phyloP scores from a whole-genome alignment of 768 basidiomycete genomes.

The Collybiopsis luxurians region DNA sequence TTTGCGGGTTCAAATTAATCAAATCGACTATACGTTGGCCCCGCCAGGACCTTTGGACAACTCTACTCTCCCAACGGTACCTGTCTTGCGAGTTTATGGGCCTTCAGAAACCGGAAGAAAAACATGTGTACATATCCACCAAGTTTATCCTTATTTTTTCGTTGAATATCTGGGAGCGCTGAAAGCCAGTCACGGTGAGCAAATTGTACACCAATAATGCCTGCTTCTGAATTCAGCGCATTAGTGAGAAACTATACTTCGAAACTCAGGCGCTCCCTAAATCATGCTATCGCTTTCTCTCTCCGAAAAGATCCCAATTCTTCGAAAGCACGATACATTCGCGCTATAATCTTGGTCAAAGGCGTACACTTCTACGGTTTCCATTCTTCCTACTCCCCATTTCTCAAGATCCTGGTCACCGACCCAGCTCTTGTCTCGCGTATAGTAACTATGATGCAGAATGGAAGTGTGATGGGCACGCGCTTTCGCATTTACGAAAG shows the following conservation, averaged over 20 bases:
- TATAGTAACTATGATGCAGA: conserved; percentile 71
- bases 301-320: conserved; percentile 69
- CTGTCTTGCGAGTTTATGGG: conserved; percentile 86
- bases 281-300: conserved; percentile 81
- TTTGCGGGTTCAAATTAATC: conserved; percentile 44
- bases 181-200: conserved; percentile 58
- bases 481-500: conserved; percentile 83
- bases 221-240: neutral
- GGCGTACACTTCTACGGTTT: conserved; percentile 97
- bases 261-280: conserved; percentile 71
- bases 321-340: conserved; percentile 57
- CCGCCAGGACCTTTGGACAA: conserved; percentile 66
- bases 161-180: conserved; percentile 76
- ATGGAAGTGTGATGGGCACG: conserved; percentile 79
- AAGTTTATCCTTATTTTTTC: conserved; percentile 93
- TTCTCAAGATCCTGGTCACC: conserved; percentile 78
- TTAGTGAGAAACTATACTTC: conserved; percentile 73
- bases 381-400: conserved; percentile 78
- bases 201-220: neutral
- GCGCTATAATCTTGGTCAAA: conserved; percentile 83
- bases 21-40: conserved; percentile 64
- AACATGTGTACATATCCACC: conserved; percentile 88
- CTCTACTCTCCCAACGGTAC: conserved; percentile 56
- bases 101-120: conserved; percentile 72
- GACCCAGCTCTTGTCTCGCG: conserved; percentile 72